Base-by-base conservation (phyloP, 331 rosid species). In the Cucumis variabilis region DNA sequence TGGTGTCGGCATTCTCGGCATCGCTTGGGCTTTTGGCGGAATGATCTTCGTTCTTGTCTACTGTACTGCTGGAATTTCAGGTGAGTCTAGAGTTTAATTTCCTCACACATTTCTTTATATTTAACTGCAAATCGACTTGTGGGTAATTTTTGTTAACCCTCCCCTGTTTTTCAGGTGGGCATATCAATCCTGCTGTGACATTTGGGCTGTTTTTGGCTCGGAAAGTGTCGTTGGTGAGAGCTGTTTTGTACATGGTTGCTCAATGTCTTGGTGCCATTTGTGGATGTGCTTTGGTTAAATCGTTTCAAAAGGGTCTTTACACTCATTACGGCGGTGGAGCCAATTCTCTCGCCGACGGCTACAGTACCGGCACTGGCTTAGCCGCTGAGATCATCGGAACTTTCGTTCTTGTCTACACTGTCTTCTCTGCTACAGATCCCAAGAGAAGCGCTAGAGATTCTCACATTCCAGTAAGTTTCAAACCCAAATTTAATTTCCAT, bases 11-110 rank as follows among this genome's bases (percentile, higher is more conserved):
- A 84, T 94, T 89, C 92, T 94, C 15, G 98, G 98, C 27, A 93
- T 96, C 82, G 98, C 99, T 19, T 96, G 98, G 99, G 94, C 98
- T 65, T 95, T 96, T 65, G 98, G 99, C 11, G 99, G 98, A 94
- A 96, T 94, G 99, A 96, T 96, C 33, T 96, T 96, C 74, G 77
- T 96, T 78, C 99, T 96, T 19, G 99, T 96, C 72, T 96, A 96
- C 89, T 95, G 98, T 93, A 96, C 98, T 15, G 98, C 99, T 37
- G 98, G 99, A 13, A 96, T 96, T 46, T 96, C 98, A 3, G 98
- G 98, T 90, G 46, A 17, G 89, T 73, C 67, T 58, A 58, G 37
- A 17, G 88, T 73, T 74, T 17, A 58, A 58, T 58, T 58, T 58
- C 65, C 23, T 58, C 60, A 53, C 60, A 53, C 60, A 53, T 13